Conservation (phyloP, 768 basidiomycete genomes). For the Hygrocybe punicea region DNA sequence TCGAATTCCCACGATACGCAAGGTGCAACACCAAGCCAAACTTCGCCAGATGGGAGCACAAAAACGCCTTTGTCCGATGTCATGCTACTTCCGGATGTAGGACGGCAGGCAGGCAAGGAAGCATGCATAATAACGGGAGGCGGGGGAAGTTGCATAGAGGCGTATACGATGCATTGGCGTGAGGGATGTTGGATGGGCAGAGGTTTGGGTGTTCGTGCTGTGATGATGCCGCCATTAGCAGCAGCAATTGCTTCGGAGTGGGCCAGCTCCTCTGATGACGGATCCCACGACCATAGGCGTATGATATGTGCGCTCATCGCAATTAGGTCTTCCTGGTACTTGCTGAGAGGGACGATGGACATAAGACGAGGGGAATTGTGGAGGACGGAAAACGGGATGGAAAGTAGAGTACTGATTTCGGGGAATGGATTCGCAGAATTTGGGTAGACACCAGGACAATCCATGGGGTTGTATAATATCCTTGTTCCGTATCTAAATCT, state of each 20-base stretch:
- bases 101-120: too few species aligned
- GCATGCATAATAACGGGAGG: too few species aligned
- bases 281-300: constrained; percentile 5
- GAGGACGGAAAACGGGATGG: constrained; percentile 13
- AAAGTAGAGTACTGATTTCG: constrained; percentile 9
- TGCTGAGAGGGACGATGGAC: neutral
- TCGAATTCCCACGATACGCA: too few species aligned
- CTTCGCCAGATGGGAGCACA: too few species aligned
- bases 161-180: neutral
- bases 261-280: neutral
- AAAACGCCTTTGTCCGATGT: too few species aligned
- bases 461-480: neutral
- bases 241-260: neutral
- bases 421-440: constrained; percentile 5
- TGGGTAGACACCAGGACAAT: constrained; percentile 11
- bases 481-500: too few species aligned
- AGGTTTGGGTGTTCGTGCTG: neutral
- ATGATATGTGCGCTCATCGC: neutral
- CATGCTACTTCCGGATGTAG: too few species aligned
- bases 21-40: too few species aligned
- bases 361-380: constrained; percentile 7
- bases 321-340: constrained; percentile 4
- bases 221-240: neutral
- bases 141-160: too few species aligned
- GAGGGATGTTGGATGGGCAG: neutral